Evolutionary conservation across 495 filamentous ascomycete genomes (phyloP).

Genomic region (Cercophora sp.): DNA sequence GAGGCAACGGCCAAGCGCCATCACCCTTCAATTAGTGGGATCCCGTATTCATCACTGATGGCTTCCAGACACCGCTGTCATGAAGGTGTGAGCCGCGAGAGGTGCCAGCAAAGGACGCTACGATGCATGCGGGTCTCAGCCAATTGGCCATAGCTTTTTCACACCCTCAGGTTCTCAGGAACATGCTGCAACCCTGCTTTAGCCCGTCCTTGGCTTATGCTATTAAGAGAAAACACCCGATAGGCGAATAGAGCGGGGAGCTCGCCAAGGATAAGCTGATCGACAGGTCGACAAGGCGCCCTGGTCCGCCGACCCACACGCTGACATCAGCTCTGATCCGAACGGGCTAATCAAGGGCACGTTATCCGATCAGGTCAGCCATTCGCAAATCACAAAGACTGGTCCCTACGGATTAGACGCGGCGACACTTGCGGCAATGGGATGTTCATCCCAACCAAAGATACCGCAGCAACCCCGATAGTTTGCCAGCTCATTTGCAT

Average conservation of each 20-base stretch:
- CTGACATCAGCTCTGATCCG: conserved; percentile 1
- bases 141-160: too few relatives aligned
- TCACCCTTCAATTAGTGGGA: too few relatives aligned
- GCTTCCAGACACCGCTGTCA: too few relatives aligned
- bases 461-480: too few relatives aligned
- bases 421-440: too few relatives aligned
- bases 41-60: too few relatives aligned
- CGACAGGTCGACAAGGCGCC: background rate
- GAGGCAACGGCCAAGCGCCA: too few relatives aligned
- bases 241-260: background rate
- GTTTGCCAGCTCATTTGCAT: too few relatives aligned
- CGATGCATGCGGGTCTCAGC: background rate
- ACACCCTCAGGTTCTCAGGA: too few relatives aligned
- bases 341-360: background rate
- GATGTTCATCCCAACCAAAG: too few relatives aligned
- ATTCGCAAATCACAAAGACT: too few relatives aligned
- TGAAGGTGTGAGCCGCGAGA: background rate
- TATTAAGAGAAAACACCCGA: background rate
- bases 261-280: background rate
- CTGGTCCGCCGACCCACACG: background rate
- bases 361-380: background rate
- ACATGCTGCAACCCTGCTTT: background rate
- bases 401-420: too few relatives aligned
- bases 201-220: background rate
- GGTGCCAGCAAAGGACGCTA: background rate